Evolutionary conservation across 805 yeast species (phyloP), one percentile per base, ranked within the genome.

Genomic region (Lachancea lanzarotensis): DNA sequence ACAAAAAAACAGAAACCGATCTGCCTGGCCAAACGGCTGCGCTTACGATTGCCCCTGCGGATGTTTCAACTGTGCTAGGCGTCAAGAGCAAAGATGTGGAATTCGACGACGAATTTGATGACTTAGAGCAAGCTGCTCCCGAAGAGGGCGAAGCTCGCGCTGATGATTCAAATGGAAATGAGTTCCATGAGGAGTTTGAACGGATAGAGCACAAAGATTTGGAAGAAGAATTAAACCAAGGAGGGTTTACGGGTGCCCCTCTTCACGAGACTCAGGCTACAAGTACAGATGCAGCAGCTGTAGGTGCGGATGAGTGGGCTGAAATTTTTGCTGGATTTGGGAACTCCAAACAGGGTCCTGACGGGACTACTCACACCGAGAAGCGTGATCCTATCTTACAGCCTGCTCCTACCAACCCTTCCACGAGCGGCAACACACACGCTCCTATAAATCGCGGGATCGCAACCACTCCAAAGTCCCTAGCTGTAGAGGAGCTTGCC

Each of bases 301-400:
- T 57, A 47, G 67, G 64, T 26, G 75, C 72, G 43, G 95, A 87
- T 56, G 97, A 89, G 62, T 89, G 97, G 97, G 96, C 89, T 57
- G 90, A 87, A 66, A 74, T 89, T 20, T 89, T 89, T 68, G 91
- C 95, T 3, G 95, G 95, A 0, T 84, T 86, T 60, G 90, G 91
- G 15, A 83, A 46, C 26, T 43, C 47, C 15, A 38, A 49, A 35
- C 42, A 37, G 17, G 34, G 40, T 10, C 17, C 31, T 22, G 41
- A 36, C 15, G 37, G 45, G n/a, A 15, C 42, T 22, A 40, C 36
- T 19, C 43, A 43, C 12, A 46, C 45, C 8, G 8, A 22, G 22
- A 37, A 45, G 19, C 46, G 51, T 8, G 15, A 16, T 29, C 19
- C 52, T 16, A 38, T 55, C n/a, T 53, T 50, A 22, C 49, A 45